Conservation (phyloP, 2,329 filamentous ascomycete genomes). For the Penicillium fuscoglaucum region DNA sequence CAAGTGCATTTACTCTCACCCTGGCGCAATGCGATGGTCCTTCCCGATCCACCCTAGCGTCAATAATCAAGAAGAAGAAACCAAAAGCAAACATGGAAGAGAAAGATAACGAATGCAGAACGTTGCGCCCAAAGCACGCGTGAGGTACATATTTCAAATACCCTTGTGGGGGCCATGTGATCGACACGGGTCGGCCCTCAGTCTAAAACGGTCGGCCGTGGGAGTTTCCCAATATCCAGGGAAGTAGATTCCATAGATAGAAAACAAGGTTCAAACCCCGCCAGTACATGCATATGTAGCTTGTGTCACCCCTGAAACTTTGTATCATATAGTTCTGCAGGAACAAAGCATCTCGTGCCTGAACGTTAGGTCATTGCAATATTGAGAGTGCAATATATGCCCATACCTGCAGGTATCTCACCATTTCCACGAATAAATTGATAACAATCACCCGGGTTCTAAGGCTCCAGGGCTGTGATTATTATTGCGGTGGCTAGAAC, state of each 20-base stretch:
- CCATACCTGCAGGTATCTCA: too few relatives aligned
- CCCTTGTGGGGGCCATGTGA: background rate
- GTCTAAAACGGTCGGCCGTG: background rate
- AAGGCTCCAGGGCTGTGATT: background rate
- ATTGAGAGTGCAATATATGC: background rate
- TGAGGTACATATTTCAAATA: background rate
- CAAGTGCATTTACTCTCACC: background rate
- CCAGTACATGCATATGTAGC: background rate
- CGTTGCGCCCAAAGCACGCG: background rate
- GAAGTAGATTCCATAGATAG: background rate
- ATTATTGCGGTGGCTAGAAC: background rate
- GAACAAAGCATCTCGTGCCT: background rate
- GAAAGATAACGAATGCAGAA: background rate
- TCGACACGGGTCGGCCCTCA: constrained; percentile 12
- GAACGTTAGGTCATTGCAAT: background rate
- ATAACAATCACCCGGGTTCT: background rate
- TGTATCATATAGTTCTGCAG: constrained; percentile 1
- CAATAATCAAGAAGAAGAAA: background rate
- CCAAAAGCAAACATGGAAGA: background rate
- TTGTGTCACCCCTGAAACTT: background rate
- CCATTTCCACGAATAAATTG: background rate
- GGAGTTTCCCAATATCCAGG: background rate
- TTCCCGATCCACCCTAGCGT: background rate
- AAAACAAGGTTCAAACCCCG: constrained; percentile 1
- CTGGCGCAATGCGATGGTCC: background rate